Evolutionary conservation across 306 rosid species (phyloP).

Genomic region (Prinsepia uniflora): DNA sequence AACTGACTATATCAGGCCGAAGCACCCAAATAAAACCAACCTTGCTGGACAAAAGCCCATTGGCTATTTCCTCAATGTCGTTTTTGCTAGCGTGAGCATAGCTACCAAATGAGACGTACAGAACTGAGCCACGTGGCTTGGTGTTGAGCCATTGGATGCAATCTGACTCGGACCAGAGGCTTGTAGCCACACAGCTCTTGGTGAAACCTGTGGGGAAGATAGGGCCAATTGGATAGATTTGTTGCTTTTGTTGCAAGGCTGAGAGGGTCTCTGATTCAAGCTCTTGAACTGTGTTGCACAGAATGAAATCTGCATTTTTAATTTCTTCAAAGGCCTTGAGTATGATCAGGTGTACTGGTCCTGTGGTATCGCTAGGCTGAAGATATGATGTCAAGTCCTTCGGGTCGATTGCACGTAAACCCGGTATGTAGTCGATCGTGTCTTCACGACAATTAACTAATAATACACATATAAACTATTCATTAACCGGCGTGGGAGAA

Average conservation of each 20-base stretch:
- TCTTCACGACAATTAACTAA: constrained; percentile 29
- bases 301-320: constrained; percentile 24
- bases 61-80: constrained; percentile 24
- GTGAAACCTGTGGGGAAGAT: constrained; percentile 7
- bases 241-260: constrained; percentile 30
- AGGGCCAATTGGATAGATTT: constrained; percentile 30
- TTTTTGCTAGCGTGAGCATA: not conserved
- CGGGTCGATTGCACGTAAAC: constrained; percentile 24
- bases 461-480: not conserved
- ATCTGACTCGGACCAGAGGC: constrained; percentile 19
- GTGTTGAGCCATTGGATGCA: constrained; percentile 26
- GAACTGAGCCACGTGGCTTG: constrained; percentile 26
- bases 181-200: constrained; percentile 20
- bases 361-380: not conserved
- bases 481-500: too few species aligned
- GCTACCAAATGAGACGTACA: constrained; percentile 27
- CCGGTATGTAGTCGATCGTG: constrained; percentile 30
- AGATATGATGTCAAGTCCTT: constrained; percentile 27
- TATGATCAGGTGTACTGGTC: not conserved
- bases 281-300: constrained; percentile 33
- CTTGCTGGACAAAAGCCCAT: constrained; percentile 17
- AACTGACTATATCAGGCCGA: constrained; percentile 9
- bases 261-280: constrained; percentile 30
- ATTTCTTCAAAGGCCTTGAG: constrained; percentile 23
- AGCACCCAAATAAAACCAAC: constrained; percentile 29